phyloP scores from a whole-genome alignment of 2,329 filamentous ascomycete species.

The Fusarium circinatum region DNA sequence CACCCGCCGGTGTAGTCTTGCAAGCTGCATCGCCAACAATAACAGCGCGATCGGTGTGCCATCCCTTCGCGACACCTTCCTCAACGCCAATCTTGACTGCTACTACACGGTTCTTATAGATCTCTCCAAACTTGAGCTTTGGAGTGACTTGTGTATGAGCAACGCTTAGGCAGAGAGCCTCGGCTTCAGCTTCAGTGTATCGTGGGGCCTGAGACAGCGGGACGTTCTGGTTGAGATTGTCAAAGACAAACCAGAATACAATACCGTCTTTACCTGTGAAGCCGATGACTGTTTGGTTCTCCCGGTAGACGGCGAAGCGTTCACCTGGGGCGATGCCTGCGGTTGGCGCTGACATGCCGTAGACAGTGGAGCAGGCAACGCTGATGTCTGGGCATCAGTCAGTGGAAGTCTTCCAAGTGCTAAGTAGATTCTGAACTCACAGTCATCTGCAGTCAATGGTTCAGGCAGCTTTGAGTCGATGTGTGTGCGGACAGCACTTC shows the following conservation, averaged over 20 bases:
- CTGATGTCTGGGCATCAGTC: not conserved
- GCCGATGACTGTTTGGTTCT: not conserved
- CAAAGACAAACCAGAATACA: not conserved
- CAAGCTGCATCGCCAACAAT: constrained; percentile 1
- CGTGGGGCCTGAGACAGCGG: not conserved
- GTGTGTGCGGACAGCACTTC: not conserved
- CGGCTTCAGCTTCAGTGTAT: not conserved
- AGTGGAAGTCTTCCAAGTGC: not conserved
- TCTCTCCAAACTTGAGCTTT: not conserved
- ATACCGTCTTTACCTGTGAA: not conserved
- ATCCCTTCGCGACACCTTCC: not conserved
- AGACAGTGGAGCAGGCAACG: not conserved
- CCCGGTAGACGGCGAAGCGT: not conserved
- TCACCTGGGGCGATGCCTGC: not conserved
- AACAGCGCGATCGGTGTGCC: not conserved
- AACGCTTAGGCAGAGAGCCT: not conserved
- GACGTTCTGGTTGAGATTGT: not conserved
- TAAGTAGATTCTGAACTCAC: rapidly evolving
- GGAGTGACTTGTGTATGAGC: not conserved
- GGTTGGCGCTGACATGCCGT: not conserved
- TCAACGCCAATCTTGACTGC: not conserved
- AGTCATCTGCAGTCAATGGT: not conserved
- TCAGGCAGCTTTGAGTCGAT: not conserved
- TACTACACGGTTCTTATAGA: not conserved
- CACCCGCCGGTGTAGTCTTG: not conserved